phyloP scores from a whole-genome alignment of 2,329 filamentous ascomycete species.

The Aspergillus viridinutans region DNA sequence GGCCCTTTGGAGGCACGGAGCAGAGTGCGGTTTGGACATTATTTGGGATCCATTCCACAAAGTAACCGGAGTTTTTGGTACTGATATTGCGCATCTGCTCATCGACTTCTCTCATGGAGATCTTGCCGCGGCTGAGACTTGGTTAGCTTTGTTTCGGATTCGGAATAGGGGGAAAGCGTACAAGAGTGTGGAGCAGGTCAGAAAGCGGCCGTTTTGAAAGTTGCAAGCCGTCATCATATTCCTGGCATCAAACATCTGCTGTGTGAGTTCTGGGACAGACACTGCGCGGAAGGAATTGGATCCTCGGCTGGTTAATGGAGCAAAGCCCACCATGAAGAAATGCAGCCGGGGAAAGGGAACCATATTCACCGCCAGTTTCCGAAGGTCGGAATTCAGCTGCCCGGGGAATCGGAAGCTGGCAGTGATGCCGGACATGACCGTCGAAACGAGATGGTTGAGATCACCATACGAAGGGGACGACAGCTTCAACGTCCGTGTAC shows the following conservation, averaged over 20 bases:
- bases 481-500: constrained; percentile 99
- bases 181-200: constrained; percentile 99
- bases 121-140: constrained; percentile 76
- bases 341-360: constrained; percentile 99
- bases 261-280: constrained; percentile 94
- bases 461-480: constrained; percentile 98
- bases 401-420: constrained; percentile 98
- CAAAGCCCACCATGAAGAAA: constrained; percentile 99
- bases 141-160: constrained; percentile 26
- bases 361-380: constrained; percentile 99
- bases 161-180: constrained; percentile 40
- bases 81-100: constrained; percentile 99
- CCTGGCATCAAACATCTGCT: constrained; percentile 99
- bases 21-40: constrained; percentile 99
- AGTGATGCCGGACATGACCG: constrained; percentile 99
- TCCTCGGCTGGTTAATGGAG: constrained; percentile 89
- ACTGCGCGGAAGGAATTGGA: constrained; percentile 95
- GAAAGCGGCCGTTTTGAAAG: constrained; percentile 99
- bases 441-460: constrained; percentile 98
- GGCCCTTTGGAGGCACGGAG: constrained; percentile 93
- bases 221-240: constrained; percentile 99
- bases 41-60: constrained; percentile 99
- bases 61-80: constrained; percentile 99
- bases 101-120: constrained; percentile 99
- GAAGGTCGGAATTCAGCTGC: constrained; percentile 99